Evolutionary conservation across 2,329 filamentous ascomycete genomes (phyloP).

Genomic region (Aspergillus awamori): DNA sequence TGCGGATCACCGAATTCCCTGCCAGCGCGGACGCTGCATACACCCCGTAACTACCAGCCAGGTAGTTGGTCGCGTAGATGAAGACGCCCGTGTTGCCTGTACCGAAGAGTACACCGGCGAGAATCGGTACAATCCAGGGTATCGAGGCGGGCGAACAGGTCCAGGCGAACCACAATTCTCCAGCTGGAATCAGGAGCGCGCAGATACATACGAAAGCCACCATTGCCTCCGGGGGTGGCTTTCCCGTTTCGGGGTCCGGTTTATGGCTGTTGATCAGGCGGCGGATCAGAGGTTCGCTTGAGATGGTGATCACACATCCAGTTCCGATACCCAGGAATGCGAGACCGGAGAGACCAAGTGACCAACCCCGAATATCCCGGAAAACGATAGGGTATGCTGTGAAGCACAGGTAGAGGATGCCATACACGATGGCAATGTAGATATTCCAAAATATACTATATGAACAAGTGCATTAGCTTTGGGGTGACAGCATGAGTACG

Average conservation of each 20-base stretch:
- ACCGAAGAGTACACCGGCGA: conserved; percentile 79
- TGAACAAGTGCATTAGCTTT: conserved; percentile 6
- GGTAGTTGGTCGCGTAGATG: conserved; percentile 80
- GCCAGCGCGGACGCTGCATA: conserved; percentile 81
- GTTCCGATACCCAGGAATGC: conserved; percentile 73
- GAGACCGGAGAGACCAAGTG: conserved; percentile 70
- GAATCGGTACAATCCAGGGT: conserved; percentile 78
- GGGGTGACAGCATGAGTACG: neutral
- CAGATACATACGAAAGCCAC: conserved; percentile 79
- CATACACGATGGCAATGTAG: conserved; percentile 77
- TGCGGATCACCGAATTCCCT: conserved; percentile 75
- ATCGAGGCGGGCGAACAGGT: conserved; percentile 76
- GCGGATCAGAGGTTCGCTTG: conserved; percentile 68
- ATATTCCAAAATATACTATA: conserved; percentile 70
- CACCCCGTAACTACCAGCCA: conserved; percentile 77
- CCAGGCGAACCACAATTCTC: conserved; percentile 87
- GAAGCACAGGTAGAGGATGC: conserved; percentile 86
- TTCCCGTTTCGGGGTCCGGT: conserved; percentile 73
- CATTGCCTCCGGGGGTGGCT: conserved; percentile 75
- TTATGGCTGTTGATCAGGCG: conserved; percentile 76
- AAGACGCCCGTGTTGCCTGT: conserved; percentile 76
- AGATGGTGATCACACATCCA: conserved; percentile 58
- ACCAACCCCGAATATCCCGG: conserved; percentile 73
- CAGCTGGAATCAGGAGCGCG: conserved; percentile 71
- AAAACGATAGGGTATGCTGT: conserved; percentile 89